Percentiles rank a stretch among this genome's conserved stretches.
Evolutionary conservation across 2,329 filamentous ascomycete genomes (phyloP).

Genomic region (Diaporthe australafricana): DNA sequence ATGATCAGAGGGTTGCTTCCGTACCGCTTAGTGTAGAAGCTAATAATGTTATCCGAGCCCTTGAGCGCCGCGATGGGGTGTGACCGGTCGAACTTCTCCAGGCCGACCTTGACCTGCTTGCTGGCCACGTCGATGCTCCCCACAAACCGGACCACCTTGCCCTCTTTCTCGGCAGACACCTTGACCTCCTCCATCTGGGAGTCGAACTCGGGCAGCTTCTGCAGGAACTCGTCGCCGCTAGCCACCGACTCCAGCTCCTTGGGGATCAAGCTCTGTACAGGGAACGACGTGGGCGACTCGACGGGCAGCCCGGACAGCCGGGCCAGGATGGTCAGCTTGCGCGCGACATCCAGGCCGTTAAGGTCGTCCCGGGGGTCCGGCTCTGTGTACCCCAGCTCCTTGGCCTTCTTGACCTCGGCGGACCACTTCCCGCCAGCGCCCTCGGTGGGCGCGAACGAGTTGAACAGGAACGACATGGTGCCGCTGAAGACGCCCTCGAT

Average conservation of each 20-base stretch:
- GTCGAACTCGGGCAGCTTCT: constrained; percentile 84
- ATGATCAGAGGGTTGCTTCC: constrained; percentile 91
- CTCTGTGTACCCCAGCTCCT: constrained; percentile 92
- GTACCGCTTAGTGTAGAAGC: constrained; percentile 97
- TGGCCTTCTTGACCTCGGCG: constrained; percentile 90
- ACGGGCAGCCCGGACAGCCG: constrained; percentile 85
- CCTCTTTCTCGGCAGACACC: constrained; percentile 83
- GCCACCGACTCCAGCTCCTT: constrained; percentile 81
- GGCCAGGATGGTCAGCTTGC: constrained; percentile 95
- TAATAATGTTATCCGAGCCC: constrained; percentile 99
- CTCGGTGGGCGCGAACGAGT: constrained; percentile 88
- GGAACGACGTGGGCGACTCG: constrained; percentile 87
- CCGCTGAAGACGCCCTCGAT: constrained; percentile 98
- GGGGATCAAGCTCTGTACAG: constrained; percentile 93
- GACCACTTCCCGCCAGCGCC: constrained; percentile 87
- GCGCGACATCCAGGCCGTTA: constrained; percentile 90
- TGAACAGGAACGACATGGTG: constrained; percentile 98
- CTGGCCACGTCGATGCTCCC: constrained; percentile 89
- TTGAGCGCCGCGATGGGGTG: constrained; percentile 95
- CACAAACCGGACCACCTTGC: constrained; percentile 94
- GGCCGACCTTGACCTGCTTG: constrained; percentile 87
- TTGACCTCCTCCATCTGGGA: constrained; percentile 91
- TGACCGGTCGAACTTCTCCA: constrained; percentile 88
- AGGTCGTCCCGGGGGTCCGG: constrained; percentile 88
- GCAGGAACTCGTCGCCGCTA: constrained; percentile 88